Conservation (phyloP, 73 alveolate species). For the Blepharisma stoltei region DNA sequence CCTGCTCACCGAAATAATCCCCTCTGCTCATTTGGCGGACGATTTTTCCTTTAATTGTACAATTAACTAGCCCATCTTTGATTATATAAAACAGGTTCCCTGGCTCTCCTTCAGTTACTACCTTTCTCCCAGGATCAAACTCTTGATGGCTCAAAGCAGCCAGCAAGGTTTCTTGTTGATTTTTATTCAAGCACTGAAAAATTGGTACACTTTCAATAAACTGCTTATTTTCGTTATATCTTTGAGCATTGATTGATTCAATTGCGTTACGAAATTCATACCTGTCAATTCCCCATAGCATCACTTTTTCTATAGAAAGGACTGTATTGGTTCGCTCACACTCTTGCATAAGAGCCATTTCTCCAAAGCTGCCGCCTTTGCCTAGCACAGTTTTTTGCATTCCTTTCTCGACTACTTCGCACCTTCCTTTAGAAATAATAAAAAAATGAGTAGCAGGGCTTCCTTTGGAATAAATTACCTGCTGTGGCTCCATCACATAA, state of each 20-base stretch:
- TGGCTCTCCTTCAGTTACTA: constrained; percentile 63
- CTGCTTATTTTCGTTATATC: constrained; percentile 26
- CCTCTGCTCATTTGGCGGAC: constrained; percentile 57
- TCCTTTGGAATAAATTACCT: neutral
- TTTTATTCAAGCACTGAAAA: constrained; percentile 24
- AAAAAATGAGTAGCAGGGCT: neutral
- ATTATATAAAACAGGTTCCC: constrained; percentile 54
- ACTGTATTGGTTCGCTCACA: neutral
- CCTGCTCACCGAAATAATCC: constrained; percentile 95
- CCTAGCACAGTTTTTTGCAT: neutral
- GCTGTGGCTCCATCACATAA: neutral
- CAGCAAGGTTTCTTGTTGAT: constrained; percentile 33
- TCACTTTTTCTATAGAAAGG: neutral
- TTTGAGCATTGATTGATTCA: neutral
- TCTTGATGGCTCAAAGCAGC: constrained; percentile 31
- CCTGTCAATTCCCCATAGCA: constrained; percentile 22
- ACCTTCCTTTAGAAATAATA: constrained; percentile 8
- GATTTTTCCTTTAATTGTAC: constrained; percentile 57
- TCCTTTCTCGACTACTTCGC: neutral
- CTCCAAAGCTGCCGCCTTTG: constrained; percentile 23
- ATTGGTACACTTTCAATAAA: constrained; percentile 22
- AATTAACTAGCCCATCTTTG: constrained; percentile 43
- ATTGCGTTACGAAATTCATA: constrained; percentile 22
- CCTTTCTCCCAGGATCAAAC: constrained; percentile 37
- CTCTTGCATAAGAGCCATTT: constrained; percentile 29